Evolutionary conservation across 768 basidiomycete species (phyloP), one percentile per base, ranked within the genome.

Genomic region (Tylopilus sp.): DNA sequence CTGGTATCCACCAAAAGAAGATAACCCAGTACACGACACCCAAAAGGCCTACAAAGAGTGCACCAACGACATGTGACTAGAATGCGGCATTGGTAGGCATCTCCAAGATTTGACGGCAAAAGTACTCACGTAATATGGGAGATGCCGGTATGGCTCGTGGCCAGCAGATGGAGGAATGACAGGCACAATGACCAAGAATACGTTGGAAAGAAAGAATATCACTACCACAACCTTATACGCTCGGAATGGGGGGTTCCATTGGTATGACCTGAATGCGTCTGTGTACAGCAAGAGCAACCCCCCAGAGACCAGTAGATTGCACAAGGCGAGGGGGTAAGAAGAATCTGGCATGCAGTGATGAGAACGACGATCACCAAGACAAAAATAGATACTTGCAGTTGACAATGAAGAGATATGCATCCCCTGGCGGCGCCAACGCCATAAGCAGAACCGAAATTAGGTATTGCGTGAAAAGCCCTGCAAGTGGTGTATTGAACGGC

Each of bases 121-220:
- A n/a, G n/a, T n/a, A 68, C 83, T 59, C 57, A 87, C 86, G 75
- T 81, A 88, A 58, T 88, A 89, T 4, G 86, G 85, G 12, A 89
- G 71, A 51, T 70, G 60, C 21, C 78, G 71, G 57, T 88, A 88
- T 3, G 76, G 75, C 43, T 68, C 68, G 6, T 72, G 72, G 6
- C n/a, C n/a, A n/a, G n/a, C 0, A n/a, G n/a, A n/a, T n/a, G n/a
- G n/a, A n/a, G n/a, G n/a, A n/a, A n/a, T n/a, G n/a, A n/a, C n/a
- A n/a, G 87, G 86, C 5, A 80, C 78, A 26, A 76, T 55, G n/a
- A 79, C 67, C 20, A 89, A 70, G 63, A 87, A 86, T 15, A 85
- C 40, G 54, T 88, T 88, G 2, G 85, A 83, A 7, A 83, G 51
- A 52, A 84, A 76, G 71, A 86, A 88, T 26, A 82, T 69, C 4